These are phyloP conservation scores for Suillus paluster DNA, from an alignment of 768 basidiomycete genomes.

Conservation along the genomic window DNA sequence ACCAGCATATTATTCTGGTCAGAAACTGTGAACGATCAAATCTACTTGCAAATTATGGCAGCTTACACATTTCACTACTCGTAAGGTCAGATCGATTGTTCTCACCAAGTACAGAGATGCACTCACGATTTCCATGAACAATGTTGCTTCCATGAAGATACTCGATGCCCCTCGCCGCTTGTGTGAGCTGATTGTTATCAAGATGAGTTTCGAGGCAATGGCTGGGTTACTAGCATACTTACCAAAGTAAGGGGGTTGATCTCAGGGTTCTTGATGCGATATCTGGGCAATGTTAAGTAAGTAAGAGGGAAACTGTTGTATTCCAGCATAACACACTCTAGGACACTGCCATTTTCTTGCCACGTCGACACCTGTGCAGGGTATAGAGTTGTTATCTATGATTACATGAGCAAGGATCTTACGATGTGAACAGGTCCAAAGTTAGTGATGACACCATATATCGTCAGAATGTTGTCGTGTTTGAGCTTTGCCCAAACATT, in stretches of 20 bases:
- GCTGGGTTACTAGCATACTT: conserved; percentile 15
- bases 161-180: conserved; percentile 59
- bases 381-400: neutral
- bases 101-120: neutral
- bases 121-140: conserved; percentile 66
- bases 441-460: conserved; percentile 61
- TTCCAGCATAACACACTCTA: conserved; percentile 42
- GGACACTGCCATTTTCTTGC: conserved; percentile 62
- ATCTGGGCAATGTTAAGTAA: conserved; percentile 36
- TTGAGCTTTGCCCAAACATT: conserved; percentile 55
- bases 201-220: neutral
- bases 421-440: conserved; percentile 58
- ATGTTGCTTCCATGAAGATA: conserved; percentile 57
- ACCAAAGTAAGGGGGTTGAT: conserved; percentile 51
- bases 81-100: conserved; percentile 9
- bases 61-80: conserved; percentile 64
- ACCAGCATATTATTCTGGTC: conserved; percentile 62
- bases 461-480: conserved; percentile 49
- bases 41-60: neutral
- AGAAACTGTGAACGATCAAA: conserved; percentile 8
- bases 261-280: conserved; percentile 39
- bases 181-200: conserved; percentile 44
- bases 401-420: conserved; percentile 13
- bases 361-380: conserved; percentile 58
- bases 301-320: neutral